Evolutionary conservation across 345 rosid species (phyloP).

Genomic region (Geranium rotundifolium): DNA sequence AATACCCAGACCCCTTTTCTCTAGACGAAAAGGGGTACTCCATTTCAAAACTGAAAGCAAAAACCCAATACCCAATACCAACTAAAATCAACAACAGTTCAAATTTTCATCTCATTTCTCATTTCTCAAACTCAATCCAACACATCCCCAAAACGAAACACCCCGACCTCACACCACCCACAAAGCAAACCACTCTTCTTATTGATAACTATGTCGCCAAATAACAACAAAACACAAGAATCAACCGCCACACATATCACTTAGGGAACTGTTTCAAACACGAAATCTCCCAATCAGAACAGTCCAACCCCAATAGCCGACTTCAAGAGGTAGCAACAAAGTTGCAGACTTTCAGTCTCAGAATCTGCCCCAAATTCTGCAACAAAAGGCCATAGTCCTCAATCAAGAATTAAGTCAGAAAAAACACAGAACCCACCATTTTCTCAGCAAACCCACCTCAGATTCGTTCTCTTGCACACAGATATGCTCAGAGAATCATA

Average conservation of each 20-base stretch:
- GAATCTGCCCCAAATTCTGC: slow-evolving; percentile 29
- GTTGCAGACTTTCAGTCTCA: slow-evolving; percentile 6
- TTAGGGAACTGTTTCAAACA: neutral
- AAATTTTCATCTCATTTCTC: slow-evolving; percentile 3
- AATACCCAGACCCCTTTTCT: slow-evolving; percentile 38
- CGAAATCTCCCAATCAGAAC: neutral
- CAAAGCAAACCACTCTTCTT: too few relatives aligned
- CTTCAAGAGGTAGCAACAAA: slow-evolving; percentile 13
- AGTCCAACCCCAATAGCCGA: slow-evolving; percentile 10
- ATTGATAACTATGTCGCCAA: neutral
- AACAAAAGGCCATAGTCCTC: slow-evolving; percentile 22
- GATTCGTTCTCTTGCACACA: slow-evolving; percentile 11
- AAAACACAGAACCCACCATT: slow-evolving; percentile 7
- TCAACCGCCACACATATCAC: neutral
- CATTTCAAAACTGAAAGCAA: slow-evolving; percentile 25
- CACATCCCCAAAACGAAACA: too few relatives aligned
- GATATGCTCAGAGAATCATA: neutral
- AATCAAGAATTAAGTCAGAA: slow-evolving; percentile 14
- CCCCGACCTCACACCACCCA: too few relatives aligned
- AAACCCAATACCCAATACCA: slow-evolving; percentile 4
- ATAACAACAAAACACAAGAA: neutral
- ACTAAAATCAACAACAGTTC: slow-evolving; percentile 9
- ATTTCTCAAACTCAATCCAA: too few relatives aligned
- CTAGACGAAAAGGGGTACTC: slow-evolving; percentile 43
- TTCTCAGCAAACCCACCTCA: slow-evolving; percentile 15